phyloP scores from a whole-genome alignment of 139 green algal genomes.

The Chlorella vulgaris region DNA sequence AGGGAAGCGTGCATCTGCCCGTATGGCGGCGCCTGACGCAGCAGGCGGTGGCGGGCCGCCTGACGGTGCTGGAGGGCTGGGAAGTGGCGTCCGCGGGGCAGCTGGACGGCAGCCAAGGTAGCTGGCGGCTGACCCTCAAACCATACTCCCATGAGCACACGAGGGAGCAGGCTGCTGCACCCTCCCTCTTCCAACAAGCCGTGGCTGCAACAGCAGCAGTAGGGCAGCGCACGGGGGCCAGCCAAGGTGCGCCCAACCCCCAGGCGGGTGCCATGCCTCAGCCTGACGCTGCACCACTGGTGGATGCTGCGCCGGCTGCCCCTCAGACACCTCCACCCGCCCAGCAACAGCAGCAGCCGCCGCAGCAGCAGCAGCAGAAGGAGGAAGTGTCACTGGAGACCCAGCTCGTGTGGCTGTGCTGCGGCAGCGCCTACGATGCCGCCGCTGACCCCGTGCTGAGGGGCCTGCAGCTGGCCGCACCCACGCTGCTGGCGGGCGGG shows the following conservation, averaged over 20 bases:
- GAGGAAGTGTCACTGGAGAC: not conserved
- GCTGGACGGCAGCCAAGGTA: too few species aligned
- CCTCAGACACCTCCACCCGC: too few species aligned
- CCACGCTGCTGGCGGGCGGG: constrained; percentile 21
- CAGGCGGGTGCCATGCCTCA: not conserved
- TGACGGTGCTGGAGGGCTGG: constrained; percentile 26
- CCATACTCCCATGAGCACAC: not conserved
- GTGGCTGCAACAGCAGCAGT: not conserved
- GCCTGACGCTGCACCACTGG: not conserved
- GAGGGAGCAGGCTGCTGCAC: not conserved
- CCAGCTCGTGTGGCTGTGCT: constrained; percentile 39
- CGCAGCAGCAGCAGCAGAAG: not conserved
- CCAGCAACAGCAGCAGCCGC: not conserved
- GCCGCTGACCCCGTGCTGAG: constrained; percentile 18
- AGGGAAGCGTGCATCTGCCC: constrained; percentile 27
- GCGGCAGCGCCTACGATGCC: constrained; percentile 34
- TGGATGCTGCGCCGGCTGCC: not conserved
- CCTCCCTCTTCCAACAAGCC: constrained; percentile 12
- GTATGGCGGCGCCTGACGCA: constrained; percentile 23
- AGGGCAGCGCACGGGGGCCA: too few species aligned
- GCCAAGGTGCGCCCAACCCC: too few species aligned
- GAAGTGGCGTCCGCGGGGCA: constrained; percentile 6
- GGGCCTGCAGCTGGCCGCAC: not conserved
- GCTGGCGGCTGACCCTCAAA: not conserved
- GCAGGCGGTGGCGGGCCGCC: not conserved